A percentile compares a stretch with the other conserved stretches of the same genome.
phyloP scores from a whole-genome alignment of 805 yeast genomes.

The Maudiozyma saulgeensis region DNA sequence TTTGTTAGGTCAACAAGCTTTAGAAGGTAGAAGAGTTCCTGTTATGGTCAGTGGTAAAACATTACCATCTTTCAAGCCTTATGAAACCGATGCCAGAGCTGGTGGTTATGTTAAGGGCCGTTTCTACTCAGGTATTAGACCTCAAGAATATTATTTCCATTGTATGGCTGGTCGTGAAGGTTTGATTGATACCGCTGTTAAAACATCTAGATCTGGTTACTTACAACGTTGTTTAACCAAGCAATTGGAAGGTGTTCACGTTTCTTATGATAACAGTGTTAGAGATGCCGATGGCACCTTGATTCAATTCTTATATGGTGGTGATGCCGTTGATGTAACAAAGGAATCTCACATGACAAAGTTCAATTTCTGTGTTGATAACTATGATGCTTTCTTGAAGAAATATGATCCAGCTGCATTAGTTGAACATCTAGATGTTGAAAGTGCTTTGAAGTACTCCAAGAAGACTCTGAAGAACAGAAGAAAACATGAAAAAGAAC shows the following conservation, averaged over 20 bases:
- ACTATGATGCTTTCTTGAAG: slow-evolving; percentile 74
- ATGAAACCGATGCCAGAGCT: slow-evolving; percentile 93
- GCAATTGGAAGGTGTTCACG: slow-evolving; percentile 94
- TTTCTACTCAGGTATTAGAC: slow-evolving; percentile 94
- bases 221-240: slow-evolving; percentile 96
- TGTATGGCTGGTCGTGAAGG: slow-evolving; percentile 99
- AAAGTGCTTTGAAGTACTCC: slow-evolving; percentile 65
- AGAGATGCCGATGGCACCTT: slow-evolving; percentile 92
- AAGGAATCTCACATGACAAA: slow-evolving; percentile 91
- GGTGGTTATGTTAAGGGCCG: slow-evolving; percentile 98
- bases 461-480: slow-evolving; percentile 71
- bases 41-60: slow-evolving; percentile 98
- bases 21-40: slow-evolving; percentile 98
- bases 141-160: slow-evolving; percentile 98
- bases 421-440: slow-evolving; percentile 70
- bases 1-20: slow-evolving; percentile 95
- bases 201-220: slow-evolving; percentile 96
- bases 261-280: slow-evolving; percentile 87
- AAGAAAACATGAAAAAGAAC: slow-evolving; percentile 51
- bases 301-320: slow-evolving; percentile 94
- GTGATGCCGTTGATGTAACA: slow-evolving; percentile 90
- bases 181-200: slow-evolving; percentile 97
- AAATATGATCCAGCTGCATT: slow-evolving; percentile 78
- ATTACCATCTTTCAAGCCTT: slow-evolving; percentile 91
- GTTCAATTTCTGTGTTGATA: slow-evolving; percentile 86